Evolutionary conservation across 2,329 filamentous ascomycete species (phyloP).

Genomic region (Chrysoporthe austroafricana): DNA sequence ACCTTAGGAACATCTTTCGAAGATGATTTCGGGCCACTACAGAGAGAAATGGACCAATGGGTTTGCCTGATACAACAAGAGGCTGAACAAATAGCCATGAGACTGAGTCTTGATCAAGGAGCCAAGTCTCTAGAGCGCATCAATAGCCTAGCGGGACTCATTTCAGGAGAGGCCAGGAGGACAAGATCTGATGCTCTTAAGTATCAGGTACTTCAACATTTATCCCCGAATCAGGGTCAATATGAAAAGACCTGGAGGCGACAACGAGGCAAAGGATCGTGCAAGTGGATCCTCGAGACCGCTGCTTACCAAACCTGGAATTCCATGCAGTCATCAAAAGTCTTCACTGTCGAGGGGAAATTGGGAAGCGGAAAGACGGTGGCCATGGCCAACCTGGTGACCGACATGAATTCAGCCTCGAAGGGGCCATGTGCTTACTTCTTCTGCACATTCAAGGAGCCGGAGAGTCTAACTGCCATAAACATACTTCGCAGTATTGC

Average conservation of each 20-base stretch:
- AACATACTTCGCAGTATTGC: constrained; percentile 17
- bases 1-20: constrained; percentile 14
- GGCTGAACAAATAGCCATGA: not conserved
- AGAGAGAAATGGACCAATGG: constrained; percentile 20
- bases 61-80: constrained; percentile 12
- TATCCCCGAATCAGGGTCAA: constrained; percentile 21
- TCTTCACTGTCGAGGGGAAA: constrained; percentile 3
- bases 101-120: not conserved
- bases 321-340: not conserved
- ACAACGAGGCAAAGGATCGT: constrained; percentile 26
- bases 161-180: not conserved
- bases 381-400: constrained; percentile 19
- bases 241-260: constrained; percentile 22
- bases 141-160: not conserved
- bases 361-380: constrained; percentile 23
- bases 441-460: constrained; percentile 15
- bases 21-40: constrained; percentile 13
- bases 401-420: not conserved
- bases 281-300: constrained; percentile 23
- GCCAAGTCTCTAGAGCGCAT: not conserved
- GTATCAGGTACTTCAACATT: not conserved
- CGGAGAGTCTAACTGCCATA: not conserved
- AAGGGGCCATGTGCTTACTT: constrained; percentile 9
- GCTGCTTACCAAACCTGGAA: constrained; percentile 13
- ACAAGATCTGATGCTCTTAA: not conserved